Percentiles rank a stretch among this genome's conserved stretches.
Conservation (phyloP, 768 basidiomycete genomes). For the Imleria badia region DNA sequence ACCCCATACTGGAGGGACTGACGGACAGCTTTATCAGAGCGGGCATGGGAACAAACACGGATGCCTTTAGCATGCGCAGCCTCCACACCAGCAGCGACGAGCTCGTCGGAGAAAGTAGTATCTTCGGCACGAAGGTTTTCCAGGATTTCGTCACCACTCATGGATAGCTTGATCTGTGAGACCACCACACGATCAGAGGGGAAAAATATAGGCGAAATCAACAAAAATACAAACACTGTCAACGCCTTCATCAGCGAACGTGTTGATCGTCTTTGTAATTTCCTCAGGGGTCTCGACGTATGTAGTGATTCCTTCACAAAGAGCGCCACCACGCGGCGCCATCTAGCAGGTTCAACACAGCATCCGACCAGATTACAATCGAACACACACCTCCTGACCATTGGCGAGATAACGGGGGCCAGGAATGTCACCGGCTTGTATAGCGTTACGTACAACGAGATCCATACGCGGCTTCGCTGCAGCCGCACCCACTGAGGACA, state of each 20-base stretch:
- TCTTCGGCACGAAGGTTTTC: constrained; percentile 35
- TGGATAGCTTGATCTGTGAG: constrained; percentile 34
- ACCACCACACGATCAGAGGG: neutral
- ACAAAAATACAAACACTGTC: constrained; percentile 16
- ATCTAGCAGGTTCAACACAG: constrained; percentile 14
- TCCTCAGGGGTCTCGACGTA: constrained; percentile 33
- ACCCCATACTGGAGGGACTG: constrained; percentile 38
- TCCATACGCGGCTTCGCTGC: constrained; percentile 35
- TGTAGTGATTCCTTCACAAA: constrained; percentile 33
- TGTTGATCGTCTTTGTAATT: constrained; percentile 24
- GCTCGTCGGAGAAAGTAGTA: constrained; percentile 34
- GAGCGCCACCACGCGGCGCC: constrained; percentile 32
- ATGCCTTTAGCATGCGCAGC: constrained; percentile 36
- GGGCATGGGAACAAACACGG: constrained; percentile 38
- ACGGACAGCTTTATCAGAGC: constrained; percentile 33
- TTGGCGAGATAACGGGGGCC: constrained; percentile 38
- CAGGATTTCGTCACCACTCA: constrained; percentile 39
- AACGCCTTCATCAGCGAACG: constrained; percentile 25
- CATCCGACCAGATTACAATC: neutral
- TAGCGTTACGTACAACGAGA: constrained; percentile 34
- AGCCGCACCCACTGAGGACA: constrained; percentile 33
- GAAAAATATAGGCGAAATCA: neutral
- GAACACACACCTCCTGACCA: constrained; percentile 31
- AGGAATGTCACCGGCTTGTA: constrained; percentile 33
- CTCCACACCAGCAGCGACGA: constrained; percentile 36